phyloP scores from a whole-genome alignment of 768 basidiomycete species.

The Auriscalpium microsporum region DNA sequence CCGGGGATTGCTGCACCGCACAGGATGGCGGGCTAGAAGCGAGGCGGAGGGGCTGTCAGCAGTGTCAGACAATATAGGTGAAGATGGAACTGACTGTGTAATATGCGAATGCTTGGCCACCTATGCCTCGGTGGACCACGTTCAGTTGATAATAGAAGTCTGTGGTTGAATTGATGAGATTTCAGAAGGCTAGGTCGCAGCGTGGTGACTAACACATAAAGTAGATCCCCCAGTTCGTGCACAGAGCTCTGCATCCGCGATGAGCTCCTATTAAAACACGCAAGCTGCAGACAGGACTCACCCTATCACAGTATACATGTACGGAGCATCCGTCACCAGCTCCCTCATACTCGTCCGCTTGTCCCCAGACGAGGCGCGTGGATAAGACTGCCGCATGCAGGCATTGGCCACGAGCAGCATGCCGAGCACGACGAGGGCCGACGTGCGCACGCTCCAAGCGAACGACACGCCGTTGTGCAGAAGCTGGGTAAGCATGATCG shows the following conservation, averaged over 20 bases:
- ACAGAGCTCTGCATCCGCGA: slow-evolving; percentile 4
- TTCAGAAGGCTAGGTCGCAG: slow-evolving; percentile 15
- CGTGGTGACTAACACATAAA: slow-evolving; percentile 15
- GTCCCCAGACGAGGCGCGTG: background rate
- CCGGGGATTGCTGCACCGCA: slow-evolving; percentile 48
- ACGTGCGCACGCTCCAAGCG: slow-evolving; percentile 33
- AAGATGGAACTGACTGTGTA: slow-evolving; percentile 14
- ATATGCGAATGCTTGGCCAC: slow-evolving; percentile 10
- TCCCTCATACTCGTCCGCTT: slow-evolving; percentile 1
- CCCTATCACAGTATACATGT: slow-evolving; percentile 13
- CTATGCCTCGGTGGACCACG: slow-evolving; percentile 12
- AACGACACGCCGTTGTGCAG: slow-evolving; percentile 27
- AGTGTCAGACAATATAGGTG: slow-evolving; percentile 6
- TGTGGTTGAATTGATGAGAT: background rate
- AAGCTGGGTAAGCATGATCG: slow-evolving; percentile 27
- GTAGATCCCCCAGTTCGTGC: slow-evolving; percentile 13
- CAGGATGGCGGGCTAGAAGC: slow-evolving; percentile 38
- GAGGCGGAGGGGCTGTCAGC: background rate
- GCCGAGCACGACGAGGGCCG: slow-evolving; percentile 14
- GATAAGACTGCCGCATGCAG: slow-evolving; percentile 15
- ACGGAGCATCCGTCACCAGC: slow-evolving; percentile 15
- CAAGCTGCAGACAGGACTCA: background rate
- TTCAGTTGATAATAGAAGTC: slow-evolving; percentile 21
- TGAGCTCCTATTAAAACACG: background rate
- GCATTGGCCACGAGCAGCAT: slow-evolving; percentile 15